Percentiles rank a stretch among this genome's conserved stretches.
Evolutionary conservation across 306 rosid genomes (phyloP).

Genomic region (Gillenia trifoliata): DNA sequence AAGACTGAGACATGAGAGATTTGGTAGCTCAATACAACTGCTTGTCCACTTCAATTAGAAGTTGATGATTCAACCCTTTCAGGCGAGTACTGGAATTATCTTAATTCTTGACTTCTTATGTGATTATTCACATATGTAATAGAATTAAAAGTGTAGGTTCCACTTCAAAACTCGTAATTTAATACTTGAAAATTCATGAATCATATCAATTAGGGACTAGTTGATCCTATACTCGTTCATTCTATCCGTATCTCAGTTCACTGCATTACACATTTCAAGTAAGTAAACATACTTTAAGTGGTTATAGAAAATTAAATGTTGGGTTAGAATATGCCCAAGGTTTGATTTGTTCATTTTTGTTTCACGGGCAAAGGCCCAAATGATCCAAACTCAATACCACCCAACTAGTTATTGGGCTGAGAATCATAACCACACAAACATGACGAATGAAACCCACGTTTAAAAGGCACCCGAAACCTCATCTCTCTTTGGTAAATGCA

Average conservation of each 20-base stretch:
- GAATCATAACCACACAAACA: not conserved
- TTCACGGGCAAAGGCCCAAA: not conserved
- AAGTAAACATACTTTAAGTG: too few species aligned
- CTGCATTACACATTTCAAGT: not conserved
- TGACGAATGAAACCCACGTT: not conserved
- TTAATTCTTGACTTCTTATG: too few species aligned
- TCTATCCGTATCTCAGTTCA: not conserved
- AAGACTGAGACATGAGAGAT: not conserved
- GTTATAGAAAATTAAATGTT: too few species aligned
- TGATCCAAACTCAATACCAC: not conserved
- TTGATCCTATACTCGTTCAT: too few species aligned
- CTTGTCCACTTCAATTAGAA: not conserved
- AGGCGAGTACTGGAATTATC: not conserved
- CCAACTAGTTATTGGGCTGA: not conserved
- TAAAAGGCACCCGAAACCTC: not conserved
- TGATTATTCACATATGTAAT: too few species aligned
- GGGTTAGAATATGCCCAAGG: not conserved
- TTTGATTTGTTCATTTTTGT: not conserved
- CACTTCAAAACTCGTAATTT: not conserved
- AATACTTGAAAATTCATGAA: too few species aligned
- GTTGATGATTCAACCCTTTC: not conserved
- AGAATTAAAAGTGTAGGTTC: not conserved
- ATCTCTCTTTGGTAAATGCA: too few species aligned
- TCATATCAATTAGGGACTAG: not conserved
- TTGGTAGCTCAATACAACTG: not conserved